Evolutionary conservation across 2,329 filamentous ascomycete species (phyloP).

Genomic region (Myrmaecium sp.): DNA sequence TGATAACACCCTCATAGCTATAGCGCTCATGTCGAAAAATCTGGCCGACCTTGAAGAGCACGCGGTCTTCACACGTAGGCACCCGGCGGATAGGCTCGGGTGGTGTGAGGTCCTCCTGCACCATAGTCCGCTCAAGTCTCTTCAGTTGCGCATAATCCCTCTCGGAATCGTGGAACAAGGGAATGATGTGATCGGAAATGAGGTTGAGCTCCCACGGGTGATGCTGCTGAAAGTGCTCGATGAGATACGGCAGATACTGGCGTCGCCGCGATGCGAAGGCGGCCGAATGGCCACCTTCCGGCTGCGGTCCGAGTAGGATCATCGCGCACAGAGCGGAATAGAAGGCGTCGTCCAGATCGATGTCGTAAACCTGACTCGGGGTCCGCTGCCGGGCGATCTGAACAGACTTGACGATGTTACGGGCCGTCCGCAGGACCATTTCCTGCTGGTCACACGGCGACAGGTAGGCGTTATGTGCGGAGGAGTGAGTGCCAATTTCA

Average conservation of each 20-base stretch:
- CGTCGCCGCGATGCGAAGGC: slow-evolving; percentile 24
- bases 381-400: slow-evolving; percentile 17
- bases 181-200: slow-evolving; percentile 49
- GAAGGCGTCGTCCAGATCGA: slow-evolving; percentile 41
- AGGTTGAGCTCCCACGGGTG: slow-evolving; percentile 58
- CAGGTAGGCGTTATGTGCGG: slow-evolving; percentile 37
- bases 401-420: slow-evolving; percentile 65
- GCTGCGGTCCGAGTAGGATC: slow-evolving; percentile 20
- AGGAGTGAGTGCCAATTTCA: slow-evolving; percentile 27
- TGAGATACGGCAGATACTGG: slow-evolving; percentile 46
- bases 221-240: slow-evolving; percentile 45
- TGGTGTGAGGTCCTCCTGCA: slow-evolving; percentile 23
- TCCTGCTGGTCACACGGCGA: slow-evolving; percentile 45
- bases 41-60: slow-evolving; percentile 56
- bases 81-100: slow-evolving; percentile 6
- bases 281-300: slow-evolving; percentile 6
- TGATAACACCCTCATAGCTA: slow-evolving; percentile 63
- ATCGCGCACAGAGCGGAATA: slow-evolving; percentile 61
- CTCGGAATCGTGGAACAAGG: slow-evolving; percentile 38
- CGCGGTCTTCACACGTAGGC: too few relatives aligned
- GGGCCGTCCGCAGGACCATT: slow-evolving; percentile 57
- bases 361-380: slow-evolving; percentile 1
- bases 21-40: slow-evolving; percentile 73
- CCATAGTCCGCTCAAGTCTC: slow-evolving; percentile 10
- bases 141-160: too few relatives aligned